Percentiles rank a stretch among this genome's conserved stretches.
Conservation (phyloP, 2,329 filamentous ascomycete genomes). For the Didymella lethalis region DNA sequence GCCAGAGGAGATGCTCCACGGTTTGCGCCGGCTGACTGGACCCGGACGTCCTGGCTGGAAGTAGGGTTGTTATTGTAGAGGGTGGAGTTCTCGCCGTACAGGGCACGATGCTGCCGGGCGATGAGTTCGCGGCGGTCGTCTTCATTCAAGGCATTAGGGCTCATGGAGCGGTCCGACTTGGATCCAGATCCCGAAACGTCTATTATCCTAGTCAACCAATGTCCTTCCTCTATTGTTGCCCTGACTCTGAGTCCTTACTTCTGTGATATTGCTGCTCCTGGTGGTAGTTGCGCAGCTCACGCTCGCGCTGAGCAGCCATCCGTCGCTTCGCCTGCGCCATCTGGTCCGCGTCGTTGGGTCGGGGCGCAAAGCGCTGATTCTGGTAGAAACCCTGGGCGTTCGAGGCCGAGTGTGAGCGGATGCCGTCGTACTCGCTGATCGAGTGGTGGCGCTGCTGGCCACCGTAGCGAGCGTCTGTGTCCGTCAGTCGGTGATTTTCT, state of each 20-base stretch:
- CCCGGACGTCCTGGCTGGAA: conserved; percentile 70
- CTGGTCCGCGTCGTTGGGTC: conserved; percentile 92
- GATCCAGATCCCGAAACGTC: conserved; percentile 73
- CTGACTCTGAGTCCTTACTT: conserved; percentile 88
- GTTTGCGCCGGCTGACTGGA: conserved; percentile 66
- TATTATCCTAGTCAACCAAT: conserved; percentile 65
- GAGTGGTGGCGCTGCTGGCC: conserved; percentile 79
- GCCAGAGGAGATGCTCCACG: conserved; percentile 80
- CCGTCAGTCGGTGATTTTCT: conserved; percentile 20
- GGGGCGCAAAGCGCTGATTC: conserved; percentile 87
- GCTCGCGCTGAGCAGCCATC: conserved; percentile 98
- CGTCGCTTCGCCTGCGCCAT: conserved; percentile 99
- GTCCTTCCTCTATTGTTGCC: conserved; percentile 64
- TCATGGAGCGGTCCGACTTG: conserved; percentile 88
- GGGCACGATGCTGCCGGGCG: conserved; percentile 89
- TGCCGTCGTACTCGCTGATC: conserved; percentile 81
- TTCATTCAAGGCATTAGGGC: conserved; percentile 87
- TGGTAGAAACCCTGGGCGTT: conserved; percentile 95
- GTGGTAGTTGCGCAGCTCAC: conserved; percentile 99
- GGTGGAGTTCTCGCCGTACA: conserved; percentile 79
- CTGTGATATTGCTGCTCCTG: conserved; percentile 99
- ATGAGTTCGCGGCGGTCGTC: conserved; percentile 96
- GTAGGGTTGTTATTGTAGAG: conserved; percentile 74
- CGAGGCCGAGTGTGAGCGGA: conserved; percentile 74
- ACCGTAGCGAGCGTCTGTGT: conserved; percentile 71